A percentile compares a stretch with the other conserved stretches of the same genome.
Conservation (phyloP, 371 early-diverging fungal species). For the Blakeslea trispora region DNA sequence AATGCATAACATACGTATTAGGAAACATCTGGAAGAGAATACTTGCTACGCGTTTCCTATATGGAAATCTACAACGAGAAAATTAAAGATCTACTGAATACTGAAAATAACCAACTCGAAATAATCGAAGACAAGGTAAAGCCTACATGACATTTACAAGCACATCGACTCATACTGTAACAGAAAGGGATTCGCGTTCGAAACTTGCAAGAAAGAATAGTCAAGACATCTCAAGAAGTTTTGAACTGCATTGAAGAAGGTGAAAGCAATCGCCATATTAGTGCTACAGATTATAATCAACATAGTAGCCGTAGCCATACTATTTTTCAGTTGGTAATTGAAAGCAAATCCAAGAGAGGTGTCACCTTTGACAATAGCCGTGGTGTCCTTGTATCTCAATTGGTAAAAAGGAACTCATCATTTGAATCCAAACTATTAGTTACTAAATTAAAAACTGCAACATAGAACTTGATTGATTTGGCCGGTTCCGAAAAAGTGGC, state of each 20-base stretch:
- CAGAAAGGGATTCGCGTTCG: conserved; percentile 73
- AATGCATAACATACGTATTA: conserved; percentile 4
- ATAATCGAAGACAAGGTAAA: conserved; percentile 63
- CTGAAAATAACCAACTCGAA: conserved; percentile 73
- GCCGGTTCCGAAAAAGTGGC: conserved; percentile 97
- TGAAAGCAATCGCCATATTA: conserved; percentile 76
- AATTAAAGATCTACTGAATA: conserved; percentile 79
- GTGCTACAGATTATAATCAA: conserved; percentile 90
- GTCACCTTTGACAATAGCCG: conserved; percentile 16
- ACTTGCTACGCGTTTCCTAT: conserved; percentile 89
- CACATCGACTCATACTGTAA: conserved; percentile 72
- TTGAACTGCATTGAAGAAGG: conserved; percentile 2
- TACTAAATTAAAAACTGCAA: neutral
- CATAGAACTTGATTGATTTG: conserved; percentile 86
- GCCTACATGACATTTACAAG: no score
- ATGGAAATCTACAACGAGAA: conserved; percentile 97
- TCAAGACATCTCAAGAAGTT: conserved; percentile 76
- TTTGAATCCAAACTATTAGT: neutral
- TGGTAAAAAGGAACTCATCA: conserved; percentile 38
- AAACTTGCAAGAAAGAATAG: conserved; percentile 74
- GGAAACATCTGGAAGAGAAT: conserved; percentile 65
- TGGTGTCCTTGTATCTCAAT: conserved; percentile 67
- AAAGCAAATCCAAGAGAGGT: conserved; percentile 36
- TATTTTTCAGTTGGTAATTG: conserved; percentile 84
- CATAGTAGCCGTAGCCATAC: conserved; percentile 94